A percentile compares a stretch with the other conserved stretches of the same genome.
These are phyloP conservation scores for Hyaloscypha hepaticicola DNA, from an alignment of 495 filamentous ascomycete species.

Conservation along the genomic window DNA sequence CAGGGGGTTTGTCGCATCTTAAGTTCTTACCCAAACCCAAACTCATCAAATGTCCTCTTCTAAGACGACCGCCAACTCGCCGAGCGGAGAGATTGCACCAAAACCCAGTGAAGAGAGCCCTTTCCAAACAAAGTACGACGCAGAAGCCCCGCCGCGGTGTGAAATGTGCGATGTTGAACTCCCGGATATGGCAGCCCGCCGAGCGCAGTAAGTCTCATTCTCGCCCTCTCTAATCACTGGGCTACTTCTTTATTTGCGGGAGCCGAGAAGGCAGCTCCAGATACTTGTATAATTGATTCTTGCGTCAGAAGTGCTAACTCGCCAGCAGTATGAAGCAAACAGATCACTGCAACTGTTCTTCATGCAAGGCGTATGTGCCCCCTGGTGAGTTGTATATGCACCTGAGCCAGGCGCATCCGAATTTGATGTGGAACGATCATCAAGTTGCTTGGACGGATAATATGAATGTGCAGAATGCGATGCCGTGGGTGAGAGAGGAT, in stretches of 20 bases:
- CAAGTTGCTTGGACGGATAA: background rate
- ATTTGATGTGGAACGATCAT: background rate
- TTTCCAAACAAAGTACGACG: background rate
- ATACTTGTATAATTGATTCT: too few relatives aligned
- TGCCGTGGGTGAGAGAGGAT: conserved; percentile 1
- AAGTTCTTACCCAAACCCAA: too few relatives aligned
- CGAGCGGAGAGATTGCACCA: background rate
- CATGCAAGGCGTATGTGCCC: background rate
- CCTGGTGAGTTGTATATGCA: background rate
- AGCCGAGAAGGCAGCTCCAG: too few relatives aligned
- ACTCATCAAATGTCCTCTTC: background rate
- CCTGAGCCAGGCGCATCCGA: background rate
- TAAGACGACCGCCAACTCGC: background rate
- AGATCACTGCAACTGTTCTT: background rate
- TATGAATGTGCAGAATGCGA: background rate
- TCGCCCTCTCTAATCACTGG: background rate
- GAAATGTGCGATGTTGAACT: conserved; percentile 1
- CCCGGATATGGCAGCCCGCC: background rate
- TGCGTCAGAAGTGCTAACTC: too few relatives aligned
- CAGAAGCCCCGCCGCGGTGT: background rate
- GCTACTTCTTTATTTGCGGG: too few relatives aligned
- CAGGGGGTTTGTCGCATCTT: too few relatives aligned
- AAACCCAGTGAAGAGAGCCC: background rate
- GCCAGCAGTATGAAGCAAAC: background rate
- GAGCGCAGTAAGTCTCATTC: background rate